A percentile compares a stretch with the other conserved stretches of the same genome.
Evolutionary conservation across 2,329 filamentous ascomycete genomes (phyloP).

Genomic region (Ceratocystis ficicola): DNA sequence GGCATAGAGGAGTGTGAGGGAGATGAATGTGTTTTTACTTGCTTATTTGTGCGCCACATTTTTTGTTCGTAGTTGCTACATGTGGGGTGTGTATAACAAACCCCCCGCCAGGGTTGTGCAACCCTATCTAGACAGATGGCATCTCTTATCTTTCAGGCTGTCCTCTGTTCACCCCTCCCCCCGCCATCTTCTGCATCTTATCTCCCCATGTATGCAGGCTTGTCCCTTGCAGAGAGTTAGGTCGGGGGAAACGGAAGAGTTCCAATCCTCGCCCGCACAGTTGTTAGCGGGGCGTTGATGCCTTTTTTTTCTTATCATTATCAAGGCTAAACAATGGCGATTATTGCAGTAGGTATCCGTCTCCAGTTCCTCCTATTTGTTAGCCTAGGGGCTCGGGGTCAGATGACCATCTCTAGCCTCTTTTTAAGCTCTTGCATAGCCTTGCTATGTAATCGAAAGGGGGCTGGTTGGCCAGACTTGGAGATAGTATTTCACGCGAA

Average conservation of each 20-base stretch:
- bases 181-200: neutral
- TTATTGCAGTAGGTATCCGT: neutral
- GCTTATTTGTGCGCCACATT: neutral
- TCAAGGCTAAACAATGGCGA: neutral
- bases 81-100: neutral
- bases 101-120: neutral
- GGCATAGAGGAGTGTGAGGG: neutral
- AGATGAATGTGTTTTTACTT: neutral
- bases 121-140: conserved; percentile 7
- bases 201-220: conserved; percentile 6
- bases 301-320: neutral
- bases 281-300: neutral
- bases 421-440: neutral
- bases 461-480: neutral
- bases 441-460: neutral
- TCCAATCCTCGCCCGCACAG: neutral
- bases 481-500: neutral
- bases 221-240: conserved; percentile 8
- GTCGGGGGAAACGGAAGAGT: neutral
- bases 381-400: neutral
- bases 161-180: neutral
- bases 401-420: neutral
- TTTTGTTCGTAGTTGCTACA: neutral
- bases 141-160: conserved; percentile 4
- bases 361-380: neutral